Evolutionary conservation across 176 grass and related monocot genomes (phyloP).

Genomic region (Carex scoparia): DNA sequence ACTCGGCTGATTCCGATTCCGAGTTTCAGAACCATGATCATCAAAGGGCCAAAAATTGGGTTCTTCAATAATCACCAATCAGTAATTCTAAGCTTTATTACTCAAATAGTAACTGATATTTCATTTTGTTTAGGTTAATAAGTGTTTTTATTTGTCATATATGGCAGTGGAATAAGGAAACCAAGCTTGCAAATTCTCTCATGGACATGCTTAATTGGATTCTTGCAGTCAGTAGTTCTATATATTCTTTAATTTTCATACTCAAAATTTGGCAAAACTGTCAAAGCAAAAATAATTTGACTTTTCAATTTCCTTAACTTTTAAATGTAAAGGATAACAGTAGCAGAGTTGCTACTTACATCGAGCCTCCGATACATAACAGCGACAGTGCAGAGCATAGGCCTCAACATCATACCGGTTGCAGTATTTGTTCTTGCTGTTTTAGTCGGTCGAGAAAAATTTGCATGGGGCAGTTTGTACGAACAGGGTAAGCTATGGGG

Average conservation of each 20-base stretch:
- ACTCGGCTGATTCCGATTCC: no score
- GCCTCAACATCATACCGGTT: slow-evolving; percentile 25
- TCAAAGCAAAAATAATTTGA: no score
- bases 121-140: not conserved
- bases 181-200: slow-evolving; percentile 13
- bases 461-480: slow-evolving; percentile 5
- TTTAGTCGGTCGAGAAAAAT: slow-evolving; percentile 8
- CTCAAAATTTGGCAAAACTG: not conserved
- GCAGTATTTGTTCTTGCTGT: slow-evolving; percentile 27
- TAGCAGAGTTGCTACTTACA: slow-evolving; percentile 23
- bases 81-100: not conserved
- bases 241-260: not conserved
- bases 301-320: not conserved
- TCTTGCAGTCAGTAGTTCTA: slow-evolving; percentile 25
- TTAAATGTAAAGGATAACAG: slow-evolving; percentile 22
- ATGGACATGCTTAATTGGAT: slow-evolving; percentile 23
- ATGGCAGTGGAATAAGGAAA: slow-evolving; percentile 5
- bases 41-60: no score
- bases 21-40: no score
- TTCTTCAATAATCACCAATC: no score
- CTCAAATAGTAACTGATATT: not conserved
- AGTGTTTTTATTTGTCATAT: not conserved
- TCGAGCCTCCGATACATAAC: slow-evolving; percentile 29
- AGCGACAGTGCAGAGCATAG: slow-evolving; percentile 29
- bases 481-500: slow-evolving; percentile 24